Evolutionary conservation across 306 rosid genomes (phyloP), one percentile per base, ranked within the genome.

Genomic region (Coriaria nepalensis): DNA sequence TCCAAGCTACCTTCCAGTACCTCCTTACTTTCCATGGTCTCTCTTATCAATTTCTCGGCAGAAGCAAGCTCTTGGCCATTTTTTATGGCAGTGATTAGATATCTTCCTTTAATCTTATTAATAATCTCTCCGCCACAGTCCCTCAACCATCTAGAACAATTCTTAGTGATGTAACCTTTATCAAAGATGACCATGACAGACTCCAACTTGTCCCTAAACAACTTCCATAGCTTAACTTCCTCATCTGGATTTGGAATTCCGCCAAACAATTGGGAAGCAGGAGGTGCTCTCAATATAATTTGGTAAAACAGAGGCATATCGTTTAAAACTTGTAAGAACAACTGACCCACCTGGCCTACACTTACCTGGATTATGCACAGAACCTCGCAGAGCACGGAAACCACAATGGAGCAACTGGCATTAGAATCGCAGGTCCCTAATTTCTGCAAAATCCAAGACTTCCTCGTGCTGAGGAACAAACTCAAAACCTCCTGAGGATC

Each of bases 211-310:
- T 90, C 96, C 62, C 96, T 69, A 55, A 90, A 90, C 6, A 65
- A 70, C 46, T 79, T 85, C 98, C 98, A 90, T 10, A 85, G 95
- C 85, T 78, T 82, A 44, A 90, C 78, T 72, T 90, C 98, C 66
- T 79, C 98, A 10, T 90, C 96, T 2, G 98, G 98, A 54, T 77
- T 75, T 40, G 96, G 90, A 75, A 90, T 90, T 62, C 98, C 96
- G 12, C 98, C 98, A 32, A 79, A 90, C 74, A 90, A 68, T 45
- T 90, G 96, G 0, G 95, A 71, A 0, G 86, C 87, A 2, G 95
- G 98, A 40, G 98, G 98, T 2, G 81, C 81, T 32, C 77, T 75
- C 33, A 82, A 37, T 52, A 82, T 72, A 7, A 85, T 81, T 73
- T 81, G 81, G 66, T 90, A 82, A 50, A 85, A 90, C 68, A 82